These are phyloP conservation scores for Kalmanozyma brasiliensis DNA, from an alignment of 1,284 basidiomycete genomes.

Conservation along the genomic window DNA sequence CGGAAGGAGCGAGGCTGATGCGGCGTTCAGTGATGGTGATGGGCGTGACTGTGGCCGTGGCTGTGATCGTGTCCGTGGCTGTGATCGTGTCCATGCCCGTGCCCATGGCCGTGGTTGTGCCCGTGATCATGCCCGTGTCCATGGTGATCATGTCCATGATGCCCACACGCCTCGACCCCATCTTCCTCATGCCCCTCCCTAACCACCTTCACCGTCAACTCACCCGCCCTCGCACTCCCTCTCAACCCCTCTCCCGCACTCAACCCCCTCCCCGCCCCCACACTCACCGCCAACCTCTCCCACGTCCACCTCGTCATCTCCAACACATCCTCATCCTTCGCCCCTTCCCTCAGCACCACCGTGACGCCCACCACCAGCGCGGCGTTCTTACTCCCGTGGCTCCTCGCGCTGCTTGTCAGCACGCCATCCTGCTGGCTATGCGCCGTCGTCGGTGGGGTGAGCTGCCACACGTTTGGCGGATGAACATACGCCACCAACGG, in stretches of 20 bases:
- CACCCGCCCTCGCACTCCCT: conserved; percentile 58
- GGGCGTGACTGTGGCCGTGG: conserved; percentile 17
- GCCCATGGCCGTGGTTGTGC: conserved; percentile 22
- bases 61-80: conserved; percentile 8
- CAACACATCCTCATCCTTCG: conserved; percentile 53
- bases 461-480: conserved; percentile 62
- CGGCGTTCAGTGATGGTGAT: conserved; percentile 2
- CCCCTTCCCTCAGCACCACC: conserved; percentile 49
- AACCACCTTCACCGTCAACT: conserved; percentile 58
- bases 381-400: conserved; percentile 53
- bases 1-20: not conserved
- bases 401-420: too few relatives aligned
- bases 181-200: conserved; percentile 54
- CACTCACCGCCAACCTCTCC: conserved; percentile 55
- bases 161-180: conserved; percentile 22
- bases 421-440: too few relatives aligned
- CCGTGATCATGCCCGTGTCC: conserved; percentile 32
- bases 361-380: conserved; percentile 59
- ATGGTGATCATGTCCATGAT: conserved; percentile 26
- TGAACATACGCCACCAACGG: conserved; percentile 55
- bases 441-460: conserved; percentile 60
- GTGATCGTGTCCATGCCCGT: conserved; percentile 12
- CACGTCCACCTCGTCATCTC: conserved; percentile 63
- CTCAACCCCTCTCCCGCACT: conserved; percentile 58
- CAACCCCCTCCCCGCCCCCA: conserved; percentile 56